Evolutionary conservation across 2,329 filamentous ascomycete genomes (phyloP).

Genomic region (Gnomoniopsis sp.): DNA sequence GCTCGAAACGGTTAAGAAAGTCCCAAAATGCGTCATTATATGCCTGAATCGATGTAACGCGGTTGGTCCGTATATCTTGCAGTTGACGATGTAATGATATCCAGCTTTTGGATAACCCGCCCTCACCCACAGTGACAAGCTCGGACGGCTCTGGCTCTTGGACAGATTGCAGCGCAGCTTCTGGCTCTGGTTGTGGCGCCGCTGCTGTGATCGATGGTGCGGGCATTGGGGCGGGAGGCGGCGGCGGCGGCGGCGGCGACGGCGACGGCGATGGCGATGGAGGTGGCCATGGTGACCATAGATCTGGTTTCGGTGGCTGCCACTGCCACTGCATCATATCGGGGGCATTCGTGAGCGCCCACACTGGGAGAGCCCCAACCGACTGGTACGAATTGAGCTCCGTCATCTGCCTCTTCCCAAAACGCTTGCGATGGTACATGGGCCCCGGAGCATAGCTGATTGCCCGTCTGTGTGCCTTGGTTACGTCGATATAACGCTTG

Average conservation of each 20-base stretch:
- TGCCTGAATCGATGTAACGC: background rate
- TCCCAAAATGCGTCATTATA: background rate
- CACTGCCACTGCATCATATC: constrained; percentile 49
- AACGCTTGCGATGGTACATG: constrained; percentile 50
- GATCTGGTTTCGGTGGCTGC: constrained; percentile 38
- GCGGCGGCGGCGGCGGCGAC: background rate
- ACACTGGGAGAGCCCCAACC: constrained; percentile 36
- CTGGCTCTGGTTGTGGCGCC: background rate
- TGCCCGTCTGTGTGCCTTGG: constrained; percentile 25
- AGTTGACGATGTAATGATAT: constrained; percentile 23
- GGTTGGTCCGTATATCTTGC: constrained; percentile 19
- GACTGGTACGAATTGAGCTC: constrained; percentile 42
- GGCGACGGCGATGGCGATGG: constrained; percentile 21
- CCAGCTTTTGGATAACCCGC: background rate
- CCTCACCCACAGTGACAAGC: background rate
- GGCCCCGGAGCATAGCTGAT: constrained; percentile 47
- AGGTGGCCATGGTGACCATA: constrained; percentile 2
- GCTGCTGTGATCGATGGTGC: background rate
- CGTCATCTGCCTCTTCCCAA: constrained; percentile 52
- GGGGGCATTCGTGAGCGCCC: constrained; percentile 43
- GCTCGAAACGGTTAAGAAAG: background rate
- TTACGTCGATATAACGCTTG: constrained; percentile 39
- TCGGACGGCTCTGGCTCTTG: background rate
- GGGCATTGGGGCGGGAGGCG: background rate
- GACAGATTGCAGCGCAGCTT: background rate